A percentile compares a stretch with the other conserved stretches of the same genome.
Evolutionary conservation across 1,139 yeast species (phyloP).

Genomic region (Kodamaea arcana): DNA sequence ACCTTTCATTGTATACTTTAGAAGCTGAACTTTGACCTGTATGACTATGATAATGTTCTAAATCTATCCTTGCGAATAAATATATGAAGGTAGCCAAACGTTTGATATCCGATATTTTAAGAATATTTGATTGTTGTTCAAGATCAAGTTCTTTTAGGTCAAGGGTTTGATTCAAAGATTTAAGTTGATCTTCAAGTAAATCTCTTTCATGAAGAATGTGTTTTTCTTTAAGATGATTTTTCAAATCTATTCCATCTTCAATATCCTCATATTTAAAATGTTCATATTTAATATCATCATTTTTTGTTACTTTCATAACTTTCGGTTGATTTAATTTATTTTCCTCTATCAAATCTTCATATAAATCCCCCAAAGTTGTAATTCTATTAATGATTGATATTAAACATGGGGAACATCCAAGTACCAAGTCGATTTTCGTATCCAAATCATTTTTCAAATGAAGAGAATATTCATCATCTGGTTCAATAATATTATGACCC

Average conservation of each 20-base stretch:
- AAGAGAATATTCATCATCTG: conserved; percentile 23
- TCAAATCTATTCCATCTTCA: no score
- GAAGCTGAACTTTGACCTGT: conserved; percentile 6
- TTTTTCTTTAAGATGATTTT: neutral
- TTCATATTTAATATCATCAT: no score
- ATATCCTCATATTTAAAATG: no score
- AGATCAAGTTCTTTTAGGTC: conserved; percentile 10
- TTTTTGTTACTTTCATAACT: no score
- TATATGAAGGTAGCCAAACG: conserved; percentile 28
- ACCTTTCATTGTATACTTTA: conserved; percentile 9
- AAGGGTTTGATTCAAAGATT: conserved; percentile 18
- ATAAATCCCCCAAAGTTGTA: conserved; percentile 29
- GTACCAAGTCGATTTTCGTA: conserved; percentile 28
- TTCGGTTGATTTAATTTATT: no score
- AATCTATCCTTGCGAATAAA: conserved; percentile 28
- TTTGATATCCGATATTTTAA: conserved; percentile 32
- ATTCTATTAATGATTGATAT: conserved; percentile 29
- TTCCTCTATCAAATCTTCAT: no score
- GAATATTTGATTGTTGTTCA: conserved; percentile 10
- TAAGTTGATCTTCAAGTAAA: conserved; percentile 16
- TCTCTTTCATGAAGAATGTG: conserved; percentile 13
- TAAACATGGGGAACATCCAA: conserved; percentile 35
- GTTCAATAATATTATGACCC: conserved; percentile 16
- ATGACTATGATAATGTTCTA: conserved; percentile 13
- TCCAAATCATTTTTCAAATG: conserved; percentile 26